Evolutionary conservation across 352 stramenopile genomes (phyloP).

Genomic region (Phytophthora cajani): DNA sequence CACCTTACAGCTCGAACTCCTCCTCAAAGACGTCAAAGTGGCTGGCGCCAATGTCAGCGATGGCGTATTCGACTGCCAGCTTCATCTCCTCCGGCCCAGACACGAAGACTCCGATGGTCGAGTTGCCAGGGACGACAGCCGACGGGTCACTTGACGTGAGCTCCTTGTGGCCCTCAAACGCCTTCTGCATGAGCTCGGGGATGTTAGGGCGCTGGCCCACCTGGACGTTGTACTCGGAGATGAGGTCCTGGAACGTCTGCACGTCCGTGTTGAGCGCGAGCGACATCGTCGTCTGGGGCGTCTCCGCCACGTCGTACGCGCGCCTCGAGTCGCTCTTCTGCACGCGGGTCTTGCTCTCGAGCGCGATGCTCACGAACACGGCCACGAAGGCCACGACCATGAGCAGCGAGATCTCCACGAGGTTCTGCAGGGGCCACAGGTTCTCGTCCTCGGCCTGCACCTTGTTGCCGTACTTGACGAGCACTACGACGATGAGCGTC

Average conservation of each 20-base stretch:
- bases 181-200: slow-evolving; percentile 32
- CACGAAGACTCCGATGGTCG: slow-evolving; percentile 47
- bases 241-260: slow-evolving; percentile 29
- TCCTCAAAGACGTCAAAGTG: slow-evolving; percentile 40
- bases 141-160: neutral
- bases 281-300: slow-evolving; percentile 12
- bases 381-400: slow-evolving; percentile 16
- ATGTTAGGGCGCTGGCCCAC: slow-evolving; percentile 38
- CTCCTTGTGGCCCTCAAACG: slow-evolving; percentile 23
- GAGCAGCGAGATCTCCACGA: slow-evolving; percentile 44
- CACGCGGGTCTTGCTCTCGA: slow-evolving; percentile 16
- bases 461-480: slow-evolving; percentile 38
- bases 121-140: slow-evolving; percentile 8
- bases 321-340: neutral
- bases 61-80: slow-evolving; percentile 21
- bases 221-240: slow-evolving; percentile 35
- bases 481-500: slow-evolving; percentile 30
- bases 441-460: slow-evolving; percentile 31
- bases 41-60: slow-evolving; percentile 20
- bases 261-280: slow-evolving; percentile 11
- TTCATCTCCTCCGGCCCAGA: slow-evolving; percentile 48
- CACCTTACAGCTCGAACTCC: slow-evolving; percentile 37
- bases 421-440: slow-evolving; percentile 57
- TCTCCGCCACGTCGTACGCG: slow-evolving; percentile 11
- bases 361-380: slow-evolving; percentile 11